Conservation (phyloP, 2,329 filamentous ascomycete genomes). For the Microdochium nivale region DNA sequence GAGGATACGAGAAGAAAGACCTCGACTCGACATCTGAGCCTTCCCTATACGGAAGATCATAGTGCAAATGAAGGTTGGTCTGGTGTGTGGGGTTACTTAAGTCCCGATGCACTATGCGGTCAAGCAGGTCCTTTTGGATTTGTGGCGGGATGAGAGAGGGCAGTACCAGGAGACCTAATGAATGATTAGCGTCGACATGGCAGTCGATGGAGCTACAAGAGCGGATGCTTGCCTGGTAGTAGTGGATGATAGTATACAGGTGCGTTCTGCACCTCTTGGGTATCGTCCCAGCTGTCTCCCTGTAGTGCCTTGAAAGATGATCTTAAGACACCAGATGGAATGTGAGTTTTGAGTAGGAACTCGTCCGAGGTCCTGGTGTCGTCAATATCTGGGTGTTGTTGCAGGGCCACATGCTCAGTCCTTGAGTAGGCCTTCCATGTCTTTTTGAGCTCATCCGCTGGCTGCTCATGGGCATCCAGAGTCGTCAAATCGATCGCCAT, state of each 20-base stretch:
- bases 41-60: constrained; percentile 54
- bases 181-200: background rate
- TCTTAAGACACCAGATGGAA: constrained; percentile 32
- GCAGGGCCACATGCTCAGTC: constrained; percentile 42
- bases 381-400: constrained; percentile 45
- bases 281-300: constrained; percentile 19
- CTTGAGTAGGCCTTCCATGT: constrained; percentile 70
- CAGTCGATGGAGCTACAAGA: background rate
- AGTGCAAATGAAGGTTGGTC: constrained; percentile 87
- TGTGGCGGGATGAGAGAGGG: constrained; percentile 63
- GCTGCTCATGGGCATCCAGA: constrained; percentile 70
- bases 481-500: constrained; percentile 36
- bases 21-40: constrained; percentile 10
- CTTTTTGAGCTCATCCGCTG: constrained; percentile 59
- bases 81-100: constrained; percentile 65
- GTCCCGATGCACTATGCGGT: constrained; percentile 67
- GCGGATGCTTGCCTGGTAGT: constrained; percentile 52
- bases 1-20: constrained; percentile 47
- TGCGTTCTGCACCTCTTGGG: constrained; percentile 23
- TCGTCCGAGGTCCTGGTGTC: constrained; percentile 34
- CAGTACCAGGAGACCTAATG: constrained; percentile 66
- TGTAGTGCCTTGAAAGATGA: constrained; percentile 33
- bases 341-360: constrained; percentile 35
- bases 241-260: constrained; percentile 55
- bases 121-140: constrained; percentile 63